phyloP scores from a whole-genome alignment of 1,284 basidiomycete genomes.

The Cryptococcus neoformans region DNA sequence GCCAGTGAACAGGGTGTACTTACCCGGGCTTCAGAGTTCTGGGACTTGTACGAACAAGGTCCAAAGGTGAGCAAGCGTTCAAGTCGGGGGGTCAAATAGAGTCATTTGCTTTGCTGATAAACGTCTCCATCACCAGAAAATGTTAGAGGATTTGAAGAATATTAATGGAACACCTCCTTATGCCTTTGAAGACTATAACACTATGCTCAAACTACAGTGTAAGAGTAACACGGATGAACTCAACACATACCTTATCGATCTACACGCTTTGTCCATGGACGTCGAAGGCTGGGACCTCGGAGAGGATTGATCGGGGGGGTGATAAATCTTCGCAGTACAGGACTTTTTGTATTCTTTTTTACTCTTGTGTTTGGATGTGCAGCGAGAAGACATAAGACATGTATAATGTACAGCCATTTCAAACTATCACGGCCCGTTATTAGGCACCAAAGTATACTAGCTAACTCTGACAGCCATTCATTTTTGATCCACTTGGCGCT shows the following conservation, averaged over 20 bases:
- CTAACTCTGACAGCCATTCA: no score
- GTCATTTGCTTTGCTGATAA: neutral
- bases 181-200: constrained; percentile 85
- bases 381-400: no score
- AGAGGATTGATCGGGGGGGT: neutral
- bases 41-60: constrained; percentile 67
- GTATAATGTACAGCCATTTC: no score
- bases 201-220: constrained; percentile 82
- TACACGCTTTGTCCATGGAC: constrained; percentile 46
- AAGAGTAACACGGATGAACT: constrained; percentile 59
- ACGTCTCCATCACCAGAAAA: constrained; percentile 54
- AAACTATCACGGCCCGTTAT: no score
- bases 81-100: neutral
- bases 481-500: no score
- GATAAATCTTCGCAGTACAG: neutral
- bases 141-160: constrained; percentile 66
- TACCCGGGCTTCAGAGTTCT: constrained; percentile 73
- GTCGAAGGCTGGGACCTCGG: constrained; percentile 35
- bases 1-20: constrained; percentile 65
- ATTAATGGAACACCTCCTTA: constrained; percentile 56
- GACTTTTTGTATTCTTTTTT: no score
- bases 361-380: no score
- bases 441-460: no score
- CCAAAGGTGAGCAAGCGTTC: constrained; percentile 60
- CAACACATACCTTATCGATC: constrained; percentile 49